These are phyloP conservation scores for Populus davidiana DNA, from an alignment of 345 rosid species.

Conservation along the genomic window DNA sequence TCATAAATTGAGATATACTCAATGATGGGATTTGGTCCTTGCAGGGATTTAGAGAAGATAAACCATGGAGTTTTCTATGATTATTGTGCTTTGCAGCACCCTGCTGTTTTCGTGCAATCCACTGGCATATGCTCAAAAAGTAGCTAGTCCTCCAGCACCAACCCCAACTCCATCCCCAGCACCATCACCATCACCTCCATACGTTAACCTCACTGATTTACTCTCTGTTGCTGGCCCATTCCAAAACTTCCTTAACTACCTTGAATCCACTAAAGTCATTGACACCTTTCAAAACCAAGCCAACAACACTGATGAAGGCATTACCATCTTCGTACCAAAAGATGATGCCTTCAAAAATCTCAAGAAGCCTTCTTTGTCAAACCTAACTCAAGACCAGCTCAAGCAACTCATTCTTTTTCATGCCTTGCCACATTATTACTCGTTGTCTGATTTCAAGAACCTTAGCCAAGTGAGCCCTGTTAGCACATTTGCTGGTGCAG, in stretches of 20 bases:
- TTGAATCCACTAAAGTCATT: constrained; percentile 67
- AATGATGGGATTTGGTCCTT: constrained; percentile 7
- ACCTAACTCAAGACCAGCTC: constrained; percentile 67
- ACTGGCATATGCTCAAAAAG: constrained; percentile 42
- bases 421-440: constrained; percentile 67
- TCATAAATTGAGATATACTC: constrained; percentile 1
- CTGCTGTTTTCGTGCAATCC: constrained; percentile 37
- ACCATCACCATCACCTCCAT: constrained; percentile 63
- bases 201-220: constrained; percentile 70
- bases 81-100: constrained; percentile 25
- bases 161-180: constrained; percentile 67
- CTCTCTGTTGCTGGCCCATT: constrained; percentile 83
- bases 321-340: constrained; percentile 86
- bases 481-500: constrained; percentile 63
- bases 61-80: constrained; percentile 41
- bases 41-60: constrained; percentile 40
- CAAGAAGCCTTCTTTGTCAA: constrained; percentile 62
- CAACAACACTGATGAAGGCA: constrained; percentile 78
- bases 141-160: constrained; percentile 53
- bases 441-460: constrained; percentile 76
- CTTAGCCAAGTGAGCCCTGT: constrained; percentile 60
- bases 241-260: constrained; percentile 66
- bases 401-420: constrained; percentile 80
- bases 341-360: constrained; percentile 72
- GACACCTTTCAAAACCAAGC: constrained; percentile 88